Conservation (phyloP, 2,329 filamentous ascomycete species). For the Pseudogymnoascus sp. region DNA sequence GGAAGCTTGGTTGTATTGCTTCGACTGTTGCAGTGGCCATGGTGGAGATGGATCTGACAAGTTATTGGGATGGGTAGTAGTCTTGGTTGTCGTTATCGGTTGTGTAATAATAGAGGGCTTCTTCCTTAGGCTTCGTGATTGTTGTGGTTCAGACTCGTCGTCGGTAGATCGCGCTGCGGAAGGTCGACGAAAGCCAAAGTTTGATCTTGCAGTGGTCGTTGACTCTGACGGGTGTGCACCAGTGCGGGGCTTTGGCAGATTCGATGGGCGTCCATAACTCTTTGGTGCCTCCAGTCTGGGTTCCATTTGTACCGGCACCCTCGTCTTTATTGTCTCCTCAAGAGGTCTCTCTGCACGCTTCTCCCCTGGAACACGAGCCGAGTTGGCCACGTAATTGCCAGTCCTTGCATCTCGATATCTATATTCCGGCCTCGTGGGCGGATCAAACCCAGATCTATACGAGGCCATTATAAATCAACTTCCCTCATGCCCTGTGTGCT, state of each 20-base stretch:
- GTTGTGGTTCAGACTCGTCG: slow-evolving; percentile 21
- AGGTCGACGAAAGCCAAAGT: slow-evolving; percentile 22
- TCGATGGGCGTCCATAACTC: slow-evolving; percentile 14
- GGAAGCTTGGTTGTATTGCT: neutral
- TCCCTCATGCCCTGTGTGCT: slow-evolving; percentile 22
- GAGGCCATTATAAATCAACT: slow-evolving; percentile 33
- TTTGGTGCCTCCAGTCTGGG: slow-evolving; percentile 13
- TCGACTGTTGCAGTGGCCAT: slow-evolving; percentile 4
- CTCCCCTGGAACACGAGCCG: neutral
- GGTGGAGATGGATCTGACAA: slow-evolving; percentile 14
- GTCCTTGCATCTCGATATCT: slow-evolving; percentile 27
- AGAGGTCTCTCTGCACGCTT: slow-evolving; percentile 13
- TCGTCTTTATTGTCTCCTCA: slow-evolving; percentile 37
- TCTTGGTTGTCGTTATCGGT: slow-evolving; percentile 18
- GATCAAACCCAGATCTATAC: slow-evolving; percentile 33
- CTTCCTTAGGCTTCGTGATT: slow-evolving; percentile 38
- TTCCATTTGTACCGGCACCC: slow-evolving; percentile 25
- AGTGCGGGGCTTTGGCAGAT: slow-evolving; percentile 19
- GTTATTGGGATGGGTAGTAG: slow-evolving; percentile 9
- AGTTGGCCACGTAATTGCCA: slow-evolving; percentile 19
- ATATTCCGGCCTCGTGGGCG: slow-evolving; percentile 35
- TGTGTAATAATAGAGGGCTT: slow-evolving; percentile 42
- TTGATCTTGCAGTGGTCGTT: slow-evolving; percentile 15
- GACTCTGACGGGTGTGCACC: slow-evolving; percentile 16
- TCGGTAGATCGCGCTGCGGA: slow-evolving; percentile 12